These are phyloP conservation scores for Fraxinus baroniana DNA, from an alignment of 305 asterid genomes.

Conservation along the genomic window DNA sequence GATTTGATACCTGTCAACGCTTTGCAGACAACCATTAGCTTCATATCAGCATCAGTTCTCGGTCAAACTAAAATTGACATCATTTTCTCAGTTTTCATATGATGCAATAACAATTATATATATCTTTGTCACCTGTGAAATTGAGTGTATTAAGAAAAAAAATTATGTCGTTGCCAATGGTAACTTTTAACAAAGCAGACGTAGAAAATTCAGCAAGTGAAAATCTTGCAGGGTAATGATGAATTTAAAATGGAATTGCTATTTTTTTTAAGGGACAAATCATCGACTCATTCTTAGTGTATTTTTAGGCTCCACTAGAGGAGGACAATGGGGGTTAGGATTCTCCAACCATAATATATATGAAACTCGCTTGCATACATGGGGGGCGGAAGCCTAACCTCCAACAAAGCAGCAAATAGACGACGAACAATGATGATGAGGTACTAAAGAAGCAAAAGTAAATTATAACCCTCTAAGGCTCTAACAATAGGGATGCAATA, in stretches of 20 bases:
- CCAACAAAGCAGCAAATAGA: not conserved
- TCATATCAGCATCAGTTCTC: constrained; percentile 32
- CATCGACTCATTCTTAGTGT: not conserved
- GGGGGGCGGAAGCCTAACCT: not conserved
- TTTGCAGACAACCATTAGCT: constrained; percentile 16
- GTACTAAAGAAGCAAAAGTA: not conserved
- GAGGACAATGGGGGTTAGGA: not conserved
- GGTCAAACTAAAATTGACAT: not conserved
- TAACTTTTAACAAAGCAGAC: not conserved
- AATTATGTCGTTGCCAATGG: not conserved
- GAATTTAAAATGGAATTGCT: not conserved
- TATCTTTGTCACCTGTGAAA: constrained; percentile 12
- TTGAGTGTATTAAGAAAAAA: not conserved
- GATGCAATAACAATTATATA: constrained; percentile 11
- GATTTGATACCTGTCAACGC: constrained; percentile 26
- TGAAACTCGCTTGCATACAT: not conserved
- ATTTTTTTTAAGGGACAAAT: constrained; percentile 2
- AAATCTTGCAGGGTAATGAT: not conserved
- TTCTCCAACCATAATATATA: not conserved
- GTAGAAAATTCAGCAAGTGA: not conserved
- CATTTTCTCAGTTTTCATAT: not conserved
- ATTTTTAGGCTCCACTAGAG: not conserved
- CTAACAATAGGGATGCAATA: not conserved
- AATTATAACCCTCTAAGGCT: not conserved
- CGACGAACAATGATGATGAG: not conserved